These are phyloP conservation scores for Xylaria intraflava DNA, from an alignment of 495 filamentous ascomycete genomes.

Conservation along the genomic window DNA sequence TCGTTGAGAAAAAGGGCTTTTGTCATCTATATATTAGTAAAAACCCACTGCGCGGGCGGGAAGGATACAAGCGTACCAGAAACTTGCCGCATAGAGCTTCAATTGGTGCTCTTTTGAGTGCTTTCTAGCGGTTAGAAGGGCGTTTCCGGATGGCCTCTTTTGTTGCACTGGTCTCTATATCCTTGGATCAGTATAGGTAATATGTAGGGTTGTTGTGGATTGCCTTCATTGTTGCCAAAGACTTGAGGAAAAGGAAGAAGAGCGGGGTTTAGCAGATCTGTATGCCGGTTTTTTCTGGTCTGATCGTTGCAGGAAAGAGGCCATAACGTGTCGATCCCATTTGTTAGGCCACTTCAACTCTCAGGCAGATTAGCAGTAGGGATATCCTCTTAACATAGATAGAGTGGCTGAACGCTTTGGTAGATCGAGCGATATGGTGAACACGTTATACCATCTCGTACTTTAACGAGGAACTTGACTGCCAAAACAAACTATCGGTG, in stretches of 20 bases:
- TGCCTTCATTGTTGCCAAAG: not conserved
- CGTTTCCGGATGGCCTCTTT: conserved; percentile 74
- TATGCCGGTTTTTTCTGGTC: no score
- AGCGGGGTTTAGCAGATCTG: no score
- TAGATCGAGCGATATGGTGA: no score
- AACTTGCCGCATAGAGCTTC: conserved; percentile 84
- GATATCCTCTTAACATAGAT: no score
- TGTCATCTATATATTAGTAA: conserved; percentile 7
- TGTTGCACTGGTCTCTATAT: conserved; percentile 65
- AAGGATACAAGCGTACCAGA: conserved; percentile 59
- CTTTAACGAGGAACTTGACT: not conserved
- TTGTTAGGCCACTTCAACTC: no score
- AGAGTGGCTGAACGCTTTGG: no score
- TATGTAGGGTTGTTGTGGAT: not conserved
- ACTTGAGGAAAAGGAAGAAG: no score
- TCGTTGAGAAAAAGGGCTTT: conserved; percentile 70
- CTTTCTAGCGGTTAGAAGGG: conserved; percentile 64
- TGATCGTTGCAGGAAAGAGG: not conserved
- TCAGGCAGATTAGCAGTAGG: no score
- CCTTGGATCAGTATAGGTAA: not conserved
- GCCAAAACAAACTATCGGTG: conserved; percentile 4
- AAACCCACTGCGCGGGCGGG: not conserved
- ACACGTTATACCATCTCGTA: not conserved
- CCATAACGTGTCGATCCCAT: no score
- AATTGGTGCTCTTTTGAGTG: conserved; percentile 65